A percentile compares a stretch with the other conserved stretches of the same genome.
Evolutionary conservation across 2,329 filamentous ascomycete species (phyloP).

Genomic region (Fusarium sp.): DNA sequence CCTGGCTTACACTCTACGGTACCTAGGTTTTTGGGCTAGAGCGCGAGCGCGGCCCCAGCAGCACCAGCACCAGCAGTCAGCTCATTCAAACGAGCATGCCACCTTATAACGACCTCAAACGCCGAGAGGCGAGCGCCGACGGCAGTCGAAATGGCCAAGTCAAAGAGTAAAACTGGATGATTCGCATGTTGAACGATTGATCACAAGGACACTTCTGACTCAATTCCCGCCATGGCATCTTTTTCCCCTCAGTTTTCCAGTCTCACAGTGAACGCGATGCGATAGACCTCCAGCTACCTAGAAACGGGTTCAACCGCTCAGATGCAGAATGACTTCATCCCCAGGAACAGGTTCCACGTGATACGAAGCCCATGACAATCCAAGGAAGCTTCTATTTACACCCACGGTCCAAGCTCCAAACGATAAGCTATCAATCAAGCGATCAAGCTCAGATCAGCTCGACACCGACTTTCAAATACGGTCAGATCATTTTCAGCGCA

Average conservation of each 20-base stretch:
- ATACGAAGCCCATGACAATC: slow-evolving; percentile 27
- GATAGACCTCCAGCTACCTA: slow-evolving; percentile 4
- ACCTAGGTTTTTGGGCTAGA: slow-evolving; percentile 23
- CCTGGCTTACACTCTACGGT: slow-evolving; percentile 10
- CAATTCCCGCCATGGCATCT: slow-evolving; percentile 12
- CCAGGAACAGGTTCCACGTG: slow-evolving; percentile 38
- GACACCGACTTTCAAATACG: slow-evolving; percentile 46
- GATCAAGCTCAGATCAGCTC: slow-evolving; percentile 29
- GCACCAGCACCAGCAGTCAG: slow-evolving; percentile 23
- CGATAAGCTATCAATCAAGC: slow-evolving; percentile 20
- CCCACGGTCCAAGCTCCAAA: slow-evolving; percentile 20
- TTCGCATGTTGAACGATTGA: slow-evolving; percentile 34
- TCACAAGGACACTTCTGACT: slow-evolving; percentile 34
- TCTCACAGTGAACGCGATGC: slow-evolving; percentile 25
- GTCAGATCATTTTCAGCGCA: slow-evolving; percentile 7
- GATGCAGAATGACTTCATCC: slow-evolving; percentile 33
- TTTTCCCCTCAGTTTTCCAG: background rate
- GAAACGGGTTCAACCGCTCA: slow-evolving; percentile 5
- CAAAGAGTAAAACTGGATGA: slow-evolving; percentile 34
- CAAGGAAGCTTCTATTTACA: slow-evolving; percentile 12
- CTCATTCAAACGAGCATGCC: slow-evolving; percentile 48
- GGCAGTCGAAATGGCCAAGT: slow-evolving; percentile 8
- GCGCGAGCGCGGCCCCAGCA: slow-evolving; percentile 4
- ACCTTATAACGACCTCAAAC: slow-evolving; percentile 43
- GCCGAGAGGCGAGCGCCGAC: slow-evolving; percentile 38